Conservation (phyloP, 2,329 filamentous ascomycete species). For the Lachnellula subtilissima region DNA sequence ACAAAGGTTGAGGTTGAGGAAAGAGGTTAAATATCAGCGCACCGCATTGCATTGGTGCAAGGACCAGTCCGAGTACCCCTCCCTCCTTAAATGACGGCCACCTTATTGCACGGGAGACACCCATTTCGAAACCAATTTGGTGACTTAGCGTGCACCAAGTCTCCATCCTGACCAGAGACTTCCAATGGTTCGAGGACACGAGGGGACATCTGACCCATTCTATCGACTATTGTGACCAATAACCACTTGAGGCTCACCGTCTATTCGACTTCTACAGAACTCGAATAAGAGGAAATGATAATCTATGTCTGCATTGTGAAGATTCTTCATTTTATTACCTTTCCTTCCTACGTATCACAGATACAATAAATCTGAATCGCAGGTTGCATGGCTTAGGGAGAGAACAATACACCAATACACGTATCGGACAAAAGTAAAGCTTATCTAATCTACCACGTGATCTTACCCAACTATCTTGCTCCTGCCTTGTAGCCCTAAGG, state of each 20-base stretch:
- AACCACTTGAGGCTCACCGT: slow-evolving; percentile 11
- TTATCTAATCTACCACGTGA: neutral
- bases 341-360: no score
- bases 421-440: neutral
- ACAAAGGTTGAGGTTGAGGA: neutral
- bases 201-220: slow-evolving; percentile 19
- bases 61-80: slow-evolving; percentile 1
- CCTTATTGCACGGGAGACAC: neutral
- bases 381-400: no score
- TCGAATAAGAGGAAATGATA: no score
- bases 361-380: no score
- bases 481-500: neutral
- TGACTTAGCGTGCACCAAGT: slow-evolving; percentile 20
- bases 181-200: slow-evolving; percentile 29
- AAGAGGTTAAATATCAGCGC: slow-evolving; percentile 11
- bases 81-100: slow-evolving; percentile 7
- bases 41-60: neutral
- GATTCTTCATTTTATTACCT: no score
- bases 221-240: neutral
- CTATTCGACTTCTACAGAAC: neutral
- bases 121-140: slow-evolving; percentile 14
- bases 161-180: neutral
- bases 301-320: no score
- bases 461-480: no score
- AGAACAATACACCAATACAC: neutral